Percentiles rank a stretch among this genome's conserved stretches.
phyloP scores from a whole-genome alignment of 345 rosid species.

The Populus pruinosa region DNA sequence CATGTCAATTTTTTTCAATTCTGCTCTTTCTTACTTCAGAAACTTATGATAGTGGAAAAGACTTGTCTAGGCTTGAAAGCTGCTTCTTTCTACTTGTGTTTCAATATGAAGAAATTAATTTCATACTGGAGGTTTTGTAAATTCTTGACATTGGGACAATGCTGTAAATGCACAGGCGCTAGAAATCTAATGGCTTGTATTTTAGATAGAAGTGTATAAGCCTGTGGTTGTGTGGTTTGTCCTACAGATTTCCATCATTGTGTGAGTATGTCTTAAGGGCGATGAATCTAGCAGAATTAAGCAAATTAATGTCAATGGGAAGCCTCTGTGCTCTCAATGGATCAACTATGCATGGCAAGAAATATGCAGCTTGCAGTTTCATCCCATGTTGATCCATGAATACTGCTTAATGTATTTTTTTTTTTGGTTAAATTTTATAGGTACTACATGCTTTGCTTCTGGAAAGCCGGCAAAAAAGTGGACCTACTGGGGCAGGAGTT shows the following conservation, averaged over 20 bases:
- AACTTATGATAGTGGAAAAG: background rate
- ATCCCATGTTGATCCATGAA: background rate
- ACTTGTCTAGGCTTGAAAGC: background rate
- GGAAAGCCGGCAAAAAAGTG: slow-evolving; percentile 91
- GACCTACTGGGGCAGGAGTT: slow-evolving; percentile 99
- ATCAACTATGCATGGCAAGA: too few species aligned
- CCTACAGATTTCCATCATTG: too few species aligned
- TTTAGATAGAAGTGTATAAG: too few species aligned
- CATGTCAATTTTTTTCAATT: background rate
- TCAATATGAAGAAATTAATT: background rate
- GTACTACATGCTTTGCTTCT: slow-evolving; percentile 78
- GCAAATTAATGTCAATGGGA: too few species aligned
- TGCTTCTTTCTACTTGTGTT: background rate
- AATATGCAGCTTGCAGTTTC: background rate
- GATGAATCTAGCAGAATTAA: too few species aligned
- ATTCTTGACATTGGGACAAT: too few species aligned
- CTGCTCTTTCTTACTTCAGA: background rate
- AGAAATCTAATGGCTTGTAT: too few species aligned
- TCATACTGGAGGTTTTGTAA: too few species aligned
- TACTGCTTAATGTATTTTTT: background rate
- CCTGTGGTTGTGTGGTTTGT: too few species aligned
- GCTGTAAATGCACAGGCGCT: too few species aligned
- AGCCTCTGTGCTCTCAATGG: too few species aligned
- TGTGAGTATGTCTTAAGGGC: too few species aligned
- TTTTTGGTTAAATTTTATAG: slow-evolving; percentile 27